phyloP scores from a whole-genome alignment of 257 asterid genomes.

The Capsicum chinense region DNA sequence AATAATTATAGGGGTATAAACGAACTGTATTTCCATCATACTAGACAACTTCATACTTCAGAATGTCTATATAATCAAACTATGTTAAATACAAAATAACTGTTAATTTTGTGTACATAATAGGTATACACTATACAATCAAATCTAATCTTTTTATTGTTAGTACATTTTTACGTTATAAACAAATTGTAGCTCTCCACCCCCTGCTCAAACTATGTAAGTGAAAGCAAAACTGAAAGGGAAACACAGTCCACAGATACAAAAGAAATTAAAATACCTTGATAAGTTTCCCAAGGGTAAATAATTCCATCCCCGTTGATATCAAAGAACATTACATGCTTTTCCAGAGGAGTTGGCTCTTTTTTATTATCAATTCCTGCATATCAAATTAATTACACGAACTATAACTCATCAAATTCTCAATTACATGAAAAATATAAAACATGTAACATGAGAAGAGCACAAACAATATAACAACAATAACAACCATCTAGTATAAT shows the following conservation, averaged over 20 bases:
- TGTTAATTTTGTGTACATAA: too few species aligned
- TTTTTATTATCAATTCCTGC: conserved; percentile 21
- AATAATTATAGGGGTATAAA: too few species aligned
- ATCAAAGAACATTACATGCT: conserved; percentile 83
- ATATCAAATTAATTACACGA: not conserved
- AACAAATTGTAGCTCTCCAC: too few species aligned
- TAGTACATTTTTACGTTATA: too few species aligned
- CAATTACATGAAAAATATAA: not conserved
- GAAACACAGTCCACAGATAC: not conserved
- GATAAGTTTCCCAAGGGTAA: conserved; percentile 77
- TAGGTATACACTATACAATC: too few species aligned
- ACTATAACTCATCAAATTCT: not conserved
- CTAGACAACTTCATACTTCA: not conserved
- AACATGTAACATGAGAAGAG: not conserved
- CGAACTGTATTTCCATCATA: not conserved
- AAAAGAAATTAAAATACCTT: conserved; percentile 45
- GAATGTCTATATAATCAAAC: too few species aligned
- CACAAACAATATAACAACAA: too few species aligned
- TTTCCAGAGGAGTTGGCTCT: conserved; percentile 58
- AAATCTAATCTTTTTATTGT: too few species aligned
- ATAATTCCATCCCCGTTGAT: conserved; percentile 70
- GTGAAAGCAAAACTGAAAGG: not conserved
- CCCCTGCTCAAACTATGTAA: too few species aligned
- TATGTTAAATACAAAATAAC: too few species aligned
- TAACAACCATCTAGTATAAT: too few species aligned